Evolutionary conservation across 257 asterid genomes (phyloP).

Genomic region (Scutellaria baicalensis): DNA sequence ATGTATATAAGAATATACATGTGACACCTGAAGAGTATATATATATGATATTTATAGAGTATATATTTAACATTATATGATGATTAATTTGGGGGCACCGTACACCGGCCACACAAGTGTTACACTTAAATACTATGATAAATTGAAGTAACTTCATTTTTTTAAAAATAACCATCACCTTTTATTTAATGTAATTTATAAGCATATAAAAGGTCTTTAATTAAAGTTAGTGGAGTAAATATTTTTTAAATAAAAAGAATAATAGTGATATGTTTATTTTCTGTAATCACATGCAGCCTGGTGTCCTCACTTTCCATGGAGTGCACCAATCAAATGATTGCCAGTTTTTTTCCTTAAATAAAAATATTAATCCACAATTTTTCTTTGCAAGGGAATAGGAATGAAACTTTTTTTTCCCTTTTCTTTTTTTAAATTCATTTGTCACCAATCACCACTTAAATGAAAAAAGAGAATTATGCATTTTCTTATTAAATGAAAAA

Average conservation of each 20-base stretch:
- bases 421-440: too few species aligned
- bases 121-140: neutral
- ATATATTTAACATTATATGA: too few species aligned
- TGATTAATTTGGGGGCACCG: too few species aligned
- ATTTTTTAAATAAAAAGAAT: neutral
- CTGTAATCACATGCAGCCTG: neutral
- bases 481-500: neutral
- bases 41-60: too few species aligned
- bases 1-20: too few species aligned
- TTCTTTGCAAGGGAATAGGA: neutral
- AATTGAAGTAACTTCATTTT: slow-evolving; percentile 11
- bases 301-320: slow-evolving; percentile 5
- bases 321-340: neutral
- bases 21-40: too few species aligned
- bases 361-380: neutral
- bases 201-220: neutral
- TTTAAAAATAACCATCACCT: slow-evolving; percentile 13
- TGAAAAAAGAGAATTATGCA: neutral
- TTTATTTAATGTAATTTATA: slow-evolving; percentile 11
- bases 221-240: slow-evolving; percentile 13
- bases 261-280: neutral
- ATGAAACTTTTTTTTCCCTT: neutral
- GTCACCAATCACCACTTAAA: neutral
- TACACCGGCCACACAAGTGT: too few species aligned
- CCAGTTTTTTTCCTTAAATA: too few species aligned